Conservation (phyloP, 176 grass and related monocot species). For the Olyra latifolia region DNA sequence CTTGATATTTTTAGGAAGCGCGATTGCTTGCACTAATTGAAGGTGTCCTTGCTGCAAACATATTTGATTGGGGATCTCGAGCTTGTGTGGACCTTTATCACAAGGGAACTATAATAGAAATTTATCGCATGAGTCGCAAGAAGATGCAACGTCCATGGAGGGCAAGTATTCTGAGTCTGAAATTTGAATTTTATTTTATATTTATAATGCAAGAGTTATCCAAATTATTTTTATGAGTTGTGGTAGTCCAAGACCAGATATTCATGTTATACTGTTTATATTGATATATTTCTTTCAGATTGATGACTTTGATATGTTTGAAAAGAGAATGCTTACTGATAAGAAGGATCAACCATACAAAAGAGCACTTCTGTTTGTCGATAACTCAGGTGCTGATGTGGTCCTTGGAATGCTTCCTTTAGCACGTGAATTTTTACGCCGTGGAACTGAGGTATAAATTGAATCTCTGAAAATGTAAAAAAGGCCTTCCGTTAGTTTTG, state of each 20-base stretch:
- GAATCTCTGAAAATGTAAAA: not conserved
- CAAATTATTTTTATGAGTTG: not conserved
- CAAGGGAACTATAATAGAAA: constrained; percentile 98
- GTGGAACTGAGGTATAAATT: constrained; percentile 76
- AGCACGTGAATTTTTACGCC: constrained; percentile 79
- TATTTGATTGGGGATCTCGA: constrained; percentile 99
- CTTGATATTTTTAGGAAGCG: constrained; percentile 66
- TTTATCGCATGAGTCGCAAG: constrained; percentile 99
- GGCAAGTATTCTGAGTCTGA: constrained; percentile 48
- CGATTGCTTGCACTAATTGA: constrained; percentile 86
- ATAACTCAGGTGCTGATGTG: constrained; percentile 96
- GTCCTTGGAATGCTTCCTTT: constrained; percentile 99
- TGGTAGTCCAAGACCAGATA: constrained; percentile 14
- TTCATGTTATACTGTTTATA: not conserved
- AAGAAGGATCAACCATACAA: constrained; percentile 80
- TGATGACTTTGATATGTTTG: constrained; percentile 93
- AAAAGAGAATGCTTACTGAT: constrained; percentile 82
- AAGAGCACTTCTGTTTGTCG: constrained; percentile 96
- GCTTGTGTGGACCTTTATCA: constrained; percentile 99
- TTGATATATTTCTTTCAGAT: constrained; percentile 58
- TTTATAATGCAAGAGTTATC: constrained; percentile 16
- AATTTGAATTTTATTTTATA: constrained; percentile 24
- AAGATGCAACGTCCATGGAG: constrained; percentile 98
- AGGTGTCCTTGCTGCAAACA: constrained; percentile 97
- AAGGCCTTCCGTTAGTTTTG: not conserved